A percentile compares a stretch with the other conserved stretches of the same genome.
phyloP scores from a whole-genome alignment of 768 basidiomycete species.

The Agrocybe praecox region DNA sequence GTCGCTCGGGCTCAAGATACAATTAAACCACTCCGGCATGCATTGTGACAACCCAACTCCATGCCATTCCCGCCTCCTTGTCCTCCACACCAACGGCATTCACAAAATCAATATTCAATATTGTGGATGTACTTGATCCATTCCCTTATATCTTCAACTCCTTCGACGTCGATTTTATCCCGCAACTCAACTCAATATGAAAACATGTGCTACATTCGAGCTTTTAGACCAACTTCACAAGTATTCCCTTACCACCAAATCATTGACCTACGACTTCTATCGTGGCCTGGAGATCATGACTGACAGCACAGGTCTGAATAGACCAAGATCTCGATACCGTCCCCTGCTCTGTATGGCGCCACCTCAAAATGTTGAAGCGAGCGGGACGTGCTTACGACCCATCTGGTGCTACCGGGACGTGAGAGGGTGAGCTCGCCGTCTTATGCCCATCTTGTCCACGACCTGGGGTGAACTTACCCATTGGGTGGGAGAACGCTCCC shows the following conservation, averaged over 20 bases:
- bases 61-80: neutral
- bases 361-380: conserved; percentile 4
- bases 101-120: neutral
- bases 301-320: conserved; percentile 1
- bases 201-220: no score
- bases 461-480: conserved; percentile 1
- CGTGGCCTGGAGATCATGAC: neutral
- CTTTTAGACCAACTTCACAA: no score
- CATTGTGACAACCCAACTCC: neutral
- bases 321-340: conserved; percentile 2
- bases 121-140: neutral
- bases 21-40: neutral
- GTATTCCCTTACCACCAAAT: no score
- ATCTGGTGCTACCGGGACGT: neutral
- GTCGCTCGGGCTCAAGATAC: neutral
- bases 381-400: conserved; percentile 4
- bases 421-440: neutral
- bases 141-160: neutral
- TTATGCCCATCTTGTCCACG: conserved; percentile 1
- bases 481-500: neutral
- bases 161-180: no score
- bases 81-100: conserved; percentile 2
- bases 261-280: no score
- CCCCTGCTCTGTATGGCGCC: neutral
- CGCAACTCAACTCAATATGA: no score